A percentile compares a stretch with the other conserved stretches of the same genome.
phyloP scores from a whole-genome alignment of 2,329 filamentous ascomycete genomes.

The Cercospora berteroae region DNA sequence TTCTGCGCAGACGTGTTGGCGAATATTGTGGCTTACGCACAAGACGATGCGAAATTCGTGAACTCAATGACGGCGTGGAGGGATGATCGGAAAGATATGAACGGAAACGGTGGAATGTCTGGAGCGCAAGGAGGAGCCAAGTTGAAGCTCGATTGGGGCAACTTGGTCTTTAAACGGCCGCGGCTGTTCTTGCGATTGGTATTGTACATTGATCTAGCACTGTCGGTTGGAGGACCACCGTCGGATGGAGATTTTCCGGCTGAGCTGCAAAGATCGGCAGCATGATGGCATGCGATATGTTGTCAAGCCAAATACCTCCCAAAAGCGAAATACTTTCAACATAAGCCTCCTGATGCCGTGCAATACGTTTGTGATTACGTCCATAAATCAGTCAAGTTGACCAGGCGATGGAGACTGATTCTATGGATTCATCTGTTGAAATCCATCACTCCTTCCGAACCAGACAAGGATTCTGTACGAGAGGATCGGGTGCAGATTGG shows the following conservation, averaged over 20 bases:
- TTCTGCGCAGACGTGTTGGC: conserved; percentile 25
- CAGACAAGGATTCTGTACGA: not conserved
- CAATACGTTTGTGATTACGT: not conserved
- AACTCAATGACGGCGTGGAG: conserved; percentile 24
- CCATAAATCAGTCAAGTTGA: not conserved
- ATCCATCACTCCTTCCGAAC: not conserved
- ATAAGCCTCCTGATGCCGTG: not conserved
- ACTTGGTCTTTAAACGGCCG: conserved; percentile 26
- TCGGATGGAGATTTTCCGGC: conserved; percentile 25
- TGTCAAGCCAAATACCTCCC: not conserved
- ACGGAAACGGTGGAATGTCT: conserved; percentile 9
- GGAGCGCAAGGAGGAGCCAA: conserved; percentile 12
- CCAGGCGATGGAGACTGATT: not conserved
- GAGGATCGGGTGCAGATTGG: not conserved
- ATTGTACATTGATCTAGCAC: conserved; percentile 24
- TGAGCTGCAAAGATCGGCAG: conserved; percentile 23
- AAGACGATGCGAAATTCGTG: conserved; percentile 24
- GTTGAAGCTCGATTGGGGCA: conserved; percentile 26
- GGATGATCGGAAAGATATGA: conserved; percentile 17
- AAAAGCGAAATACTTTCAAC: not conserved
- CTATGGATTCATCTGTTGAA: not conserved
- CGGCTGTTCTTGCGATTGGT: conserved; percentile 24
- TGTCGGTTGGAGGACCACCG: conserved; percentile 24
- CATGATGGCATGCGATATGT: not conserved
- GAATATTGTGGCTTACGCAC: conserved; percentile 27